Evolutionary conservation across 306 rosid species (phyloP).

Genomic region (Medicago lupulina): DNA sequence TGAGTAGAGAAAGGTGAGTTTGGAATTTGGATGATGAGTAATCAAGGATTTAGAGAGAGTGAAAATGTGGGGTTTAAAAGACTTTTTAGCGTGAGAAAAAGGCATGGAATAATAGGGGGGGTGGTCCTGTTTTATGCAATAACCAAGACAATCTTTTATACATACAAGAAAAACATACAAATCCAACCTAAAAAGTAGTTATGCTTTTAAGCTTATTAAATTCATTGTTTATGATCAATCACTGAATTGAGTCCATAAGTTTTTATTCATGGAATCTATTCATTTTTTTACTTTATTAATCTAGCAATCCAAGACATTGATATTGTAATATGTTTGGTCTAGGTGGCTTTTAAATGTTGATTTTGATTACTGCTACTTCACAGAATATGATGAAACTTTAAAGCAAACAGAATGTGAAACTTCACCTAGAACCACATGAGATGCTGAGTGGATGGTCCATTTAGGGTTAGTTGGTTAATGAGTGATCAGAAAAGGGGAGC

Average conservation of each 20-base stretch:
- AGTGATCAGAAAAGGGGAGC: not conserved
- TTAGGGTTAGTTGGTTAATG: constrained; percentile 31
- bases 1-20: constrained; percentile 34
- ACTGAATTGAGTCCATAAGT: constrained; percentile 39
- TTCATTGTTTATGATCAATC: constrained; percentile 46
- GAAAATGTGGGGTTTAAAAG: constrained; percentile 56
- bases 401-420: constrained; percentile 33
- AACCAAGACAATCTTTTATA: constrained; percentile 56
- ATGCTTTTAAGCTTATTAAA: constrained; percentile 34
- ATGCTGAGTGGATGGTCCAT: constrained; percentile 24
- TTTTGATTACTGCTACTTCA: not conserved
- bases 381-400: not conserved
- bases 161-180: constrained; percentile 44
- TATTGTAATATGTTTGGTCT: not conserved
- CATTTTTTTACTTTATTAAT: constrained; percentile 24
- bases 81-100: constrained; percentile 45
- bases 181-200: constrained; percentile 60
- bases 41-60: constrained; percentile 47
- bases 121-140: constrained; percentile 54
- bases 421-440: constrained; percentile 38
- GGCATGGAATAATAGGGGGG: constrained; percentile 54
- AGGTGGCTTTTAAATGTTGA: not conserved
- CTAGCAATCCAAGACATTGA: constrained; percentile 42
- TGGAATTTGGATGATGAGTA: constrained; percentile 34
- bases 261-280: constrained; percentile 45